Evolutionary conservation across 1,284 basidiomycete species (phyloP), one percentile per base, ranked within the genome.

Genomic region (Marasmius sp.): DNA sequence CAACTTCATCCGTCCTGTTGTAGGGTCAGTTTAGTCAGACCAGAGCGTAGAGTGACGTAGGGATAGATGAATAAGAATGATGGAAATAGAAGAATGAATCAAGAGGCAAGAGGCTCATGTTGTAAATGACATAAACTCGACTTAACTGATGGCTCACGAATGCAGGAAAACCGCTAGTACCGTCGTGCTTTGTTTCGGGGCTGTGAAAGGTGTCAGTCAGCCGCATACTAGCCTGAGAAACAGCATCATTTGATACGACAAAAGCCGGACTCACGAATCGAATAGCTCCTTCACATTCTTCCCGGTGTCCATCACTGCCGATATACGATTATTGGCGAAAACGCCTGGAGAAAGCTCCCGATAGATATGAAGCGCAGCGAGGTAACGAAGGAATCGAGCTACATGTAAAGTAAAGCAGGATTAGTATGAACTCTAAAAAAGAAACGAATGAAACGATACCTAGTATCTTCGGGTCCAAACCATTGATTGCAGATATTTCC

Each of bases 271-370:
- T 12, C 18, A 64, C 64, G 8, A 27, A 8, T 48, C 37, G 20
- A 59, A 41, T 12, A 65, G 47, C n/a, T 64, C 62, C 1, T 47
- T 34, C 1, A 64, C 59, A 6, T 57, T 48, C 50, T 65, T 65
- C 8, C 61, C 57, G 33, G 64, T 63, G 49, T 65, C 65, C 12
- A 66, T 45, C 16, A 64, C 51, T 7, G 63, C 61, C 16, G 65
- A 66, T 11, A 65, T 50, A 10, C 65, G 64, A n/a, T 66, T 71
- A 36, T 65, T 58, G 37, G 64, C 58, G 48, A 71, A 71, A 10
- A 70, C 67, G 48, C 69, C 64, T 11, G 69, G 70, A 2, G 22
- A 22, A 27, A 68, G 14, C 27, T 49, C 48, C 48, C 10, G 18
- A 20, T 49, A 49, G 10, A 49, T 27, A 27, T 49, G 48, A 6